phyloP scores from a whole-genome alignment of 768 basidiomycete species.

The Lenzites betulinus region DNA sequence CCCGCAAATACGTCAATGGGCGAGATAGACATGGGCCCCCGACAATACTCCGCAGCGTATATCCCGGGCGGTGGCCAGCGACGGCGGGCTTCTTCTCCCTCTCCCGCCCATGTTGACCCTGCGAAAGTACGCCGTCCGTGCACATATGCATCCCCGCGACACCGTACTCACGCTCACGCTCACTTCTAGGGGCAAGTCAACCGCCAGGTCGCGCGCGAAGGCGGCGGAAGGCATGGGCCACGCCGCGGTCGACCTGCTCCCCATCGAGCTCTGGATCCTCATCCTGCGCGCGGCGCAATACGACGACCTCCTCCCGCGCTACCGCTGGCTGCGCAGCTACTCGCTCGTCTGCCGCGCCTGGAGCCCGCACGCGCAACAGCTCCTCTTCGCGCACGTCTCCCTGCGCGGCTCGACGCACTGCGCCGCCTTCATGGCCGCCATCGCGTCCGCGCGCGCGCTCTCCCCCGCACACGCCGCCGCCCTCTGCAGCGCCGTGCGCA shows the following conservation, averaged over 20 bases:
- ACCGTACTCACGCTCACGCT: not conserved
- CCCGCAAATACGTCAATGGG: not conserved
- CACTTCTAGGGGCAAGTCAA: not conserved
- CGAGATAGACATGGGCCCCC: not conserved
- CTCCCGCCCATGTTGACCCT: not conserved
- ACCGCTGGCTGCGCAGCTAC: conserved; percentile 6
- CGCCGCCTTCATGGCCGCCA: not conserved
- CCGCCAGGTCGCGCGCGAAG: not conserved
- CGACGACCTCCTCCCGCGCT: conserved; percentile 13
- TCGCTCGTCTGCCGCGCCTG: conserved; percentile 9
- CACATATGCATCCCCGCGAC: not conserved
- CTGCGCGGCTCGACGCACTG: conserved; percentile 6
- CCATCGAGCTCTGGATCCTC: conserved; percentile 5
- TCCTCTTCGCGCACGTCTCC: conserved; percentile 8
- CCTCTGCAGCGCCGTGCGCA: conserved; percentile 1
- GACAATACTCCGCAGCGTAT: not conserved
- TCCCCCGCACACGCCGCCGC: not conserved
- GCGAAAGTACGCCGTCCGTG: not conserved
- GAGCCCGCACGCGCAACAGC: conserved; percentile 7
- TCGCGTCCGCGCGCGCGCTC: not conserved
- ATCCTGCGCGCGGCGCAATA: conserved; percentile 6
- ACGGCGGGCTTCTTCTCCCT: not conserved
- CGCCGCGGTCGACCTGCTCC: not conserved
- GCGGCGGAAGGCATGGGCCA: not conserved
- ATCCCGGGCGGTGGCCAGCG: no score